phyloP scores from a whole-genome alignment of 2,329 filamentous ascomycete genomes.

The Penicillium fuscoglaucum region DNA sequence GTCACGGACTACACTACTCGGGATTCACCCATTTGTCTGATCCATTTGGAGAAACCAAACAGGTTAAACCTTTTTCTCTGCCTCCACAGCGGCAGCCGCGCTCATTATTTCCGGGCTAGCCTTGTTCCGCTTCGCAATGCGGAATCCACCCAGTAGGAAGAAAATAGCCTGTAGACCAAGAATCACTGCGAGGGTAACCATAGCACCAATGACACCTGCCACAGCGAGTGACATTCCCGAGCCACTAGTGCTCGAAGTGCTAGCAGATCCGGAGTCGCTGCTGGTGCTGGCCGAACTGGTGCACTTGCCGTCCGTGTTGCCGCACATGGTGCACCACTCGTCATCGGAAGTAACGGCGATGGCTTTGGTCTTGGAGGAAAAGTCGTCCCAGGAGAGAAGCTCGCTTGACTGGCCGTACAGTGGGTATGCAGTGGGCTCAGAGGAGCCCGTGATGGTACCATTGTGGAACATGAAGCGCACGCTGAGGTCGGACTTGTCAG shows the following conservation, averaged over 20 bases:
- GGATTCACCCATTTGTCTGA: background rate
- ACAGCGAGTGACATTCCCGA: constrained; percentile 64
- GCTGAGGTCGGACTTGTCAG: constrained; percentile 49
- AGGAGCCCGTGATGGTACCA: constrained; percentile 52
- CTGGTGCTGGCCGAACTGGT: constrained; percentile 40
- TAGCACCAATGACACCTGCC: constrained; percentile 77
- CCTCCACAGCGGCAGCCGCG: constrained; percentile 12
- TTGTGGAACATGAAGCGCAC: constrained; percentile 66
- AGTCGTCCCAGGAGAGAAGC: constrained; percentile 67
- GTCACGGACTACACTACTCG: constrained; percentile 5
- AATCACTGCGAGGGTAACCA: constrained; percentile 67
- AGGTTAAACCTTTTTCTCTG: constrained; percentile 23
- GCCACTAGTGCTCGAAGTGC: constrained; percentile 17
- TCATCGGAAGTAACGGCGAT: constrained; percentile 66
- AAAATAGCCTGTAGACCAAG: constrained; percentile 56
- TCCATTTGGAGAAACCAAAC: background rate
- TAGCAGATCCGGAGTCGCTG: constrained; percentile 28
- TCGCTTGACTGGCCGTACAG: constrained; percentile 59
- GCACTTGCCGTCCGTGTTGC: constrained; percentile 69
- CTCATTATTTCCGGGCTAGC: constrained; percentile 12
- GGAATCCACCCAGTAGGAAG: constrained; percentile 58
- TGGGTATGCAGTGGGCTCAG: constrained; percentile 56
- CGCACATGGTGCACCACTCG: constrained; percentile 74
- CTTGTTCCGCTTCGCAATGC: constrained; percentile 56
- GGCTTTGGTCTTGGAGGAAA: constrained; percentile 61